Percentiles rank a stretch among this genome's conserved stretches.
Evolutionary conservation across 345 rosid genomes (phyloP).

Genomic region (Corchorus capsularis): DNA sequence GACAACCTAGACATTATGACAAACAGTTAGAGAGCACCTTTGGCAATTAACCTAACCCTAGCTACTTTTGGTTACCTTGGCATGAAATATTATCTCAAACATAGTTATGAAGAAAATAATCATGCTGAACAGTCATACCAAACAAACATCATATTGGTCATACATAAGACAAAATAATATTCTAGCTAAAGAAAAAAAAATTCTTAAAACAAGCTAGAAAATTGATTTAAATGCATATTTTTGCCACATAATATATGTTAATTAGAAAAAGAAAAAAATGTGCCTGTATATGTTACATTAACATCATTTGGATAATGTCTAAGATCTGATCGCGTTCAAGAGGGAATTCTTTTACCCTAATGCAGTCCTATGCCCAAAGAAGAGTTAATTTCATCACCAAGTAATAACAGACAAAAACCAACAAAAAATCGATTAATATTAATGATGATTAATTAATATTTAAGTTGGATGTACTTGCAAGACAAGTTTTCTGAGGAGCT

Average conservation of each 20-base stretch:
- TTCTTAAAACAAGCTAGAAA: background rate
- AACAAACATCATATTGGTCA: background rate
- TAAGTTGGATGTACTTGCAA: slow-evolving; percentile 19
- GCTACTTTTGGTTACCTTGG: background rate
- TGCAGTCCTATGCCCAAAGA: background rate
- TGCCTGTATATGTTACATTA: too few relatives aligned
- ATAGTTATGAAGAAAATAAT: background rate
- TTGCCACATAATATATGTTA: background rate
- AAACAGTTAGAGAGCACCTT: background rate
- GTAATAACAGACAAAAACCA: background rate
- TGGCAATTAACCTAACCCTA: background rate
- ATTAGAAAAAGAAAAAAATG: too few relatives aligned
- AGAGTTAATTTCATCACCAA: background rate
- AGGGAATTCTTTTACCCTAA: background rate
- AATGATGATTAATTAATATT: too few relatives aligned
- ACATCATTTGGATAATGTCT: background rate
- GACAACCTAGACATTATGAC: slow-evolving; percentile 2
- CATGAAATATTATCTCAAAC: background rate
- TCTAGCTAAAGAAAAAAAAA: background rate
- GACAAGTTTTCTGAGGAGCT: slow-evolving; percentile 17
- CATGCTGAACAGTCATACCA: background rate
- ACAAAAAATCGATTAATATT: background rate
- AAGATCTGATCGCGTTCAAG: background rate
- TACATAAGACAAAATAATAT: background rate
- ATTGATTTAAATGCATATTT: background rate